These are phyloP conservation scores for Rhizopus microsporus DNA, from an alignment of 371 early-diverging fungal genomes.

Conservation along the genomic window DNA sequence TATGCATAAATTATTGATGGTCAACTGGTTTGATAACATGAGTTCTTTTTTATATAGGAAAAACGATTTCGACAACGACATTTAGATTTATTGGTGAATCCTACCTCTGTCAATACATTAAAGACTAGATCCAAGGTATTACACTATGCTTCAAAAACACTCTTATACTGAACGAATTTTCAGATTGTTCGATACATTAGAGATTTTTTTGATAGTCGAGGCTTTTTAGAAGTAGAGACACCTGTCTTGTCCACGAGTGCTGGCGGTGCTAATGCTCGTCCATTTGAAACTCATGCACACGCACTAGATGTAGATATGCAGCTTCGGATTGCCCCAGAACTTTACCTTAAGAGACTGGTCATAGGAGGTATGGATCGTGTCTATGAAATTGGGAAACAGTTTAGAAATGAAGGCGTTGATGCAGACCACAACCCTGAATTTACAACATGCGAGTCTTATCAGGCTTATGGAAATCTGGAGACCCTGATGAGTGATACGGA, in stretches of 20 bases:
- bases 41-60: constrained; percentile 53
- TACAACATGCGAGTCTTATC: constrained; percentile 97
- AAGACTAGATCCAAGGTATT: constrained; percentile 54
- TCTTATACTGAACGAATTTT: neutral
- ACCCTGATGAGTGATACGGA: constrained; percentile 86
- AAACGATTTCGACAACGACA: constrained; percentile 85
- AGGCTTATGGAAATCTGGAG: constrained; percentile 90
- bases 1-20: constrained; percentile 2
- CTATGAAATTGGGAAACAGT: constrained; percentile 96
- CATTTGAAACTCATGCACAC: constrained; percentile 87
- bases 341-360: constrained; percentile 94
- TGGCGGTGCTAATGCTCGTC: constrained; percentile 96
- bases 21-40: neutral
- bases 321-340: constrained; percentile 94
- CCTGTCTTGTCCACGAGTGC: constrained; percentile 87
- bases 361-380: constrained; percentile 95
- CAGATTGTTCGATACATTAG: constrained; percentile 79
- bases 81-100: constrained; percentile 89
- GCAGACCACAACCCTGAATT: constrained; percentile 98
- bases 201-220: constrained; percentile 72
- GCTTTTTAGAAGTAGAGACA: constrained; percentile 97
- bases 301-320: constrained; percentile 81
- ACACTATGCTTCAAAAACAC: constrained; percentile 2
- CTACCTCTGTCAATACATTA: constrained; percentile 58
- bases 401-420: constrained; percentile 98